These are phyloP conservation scores for Ceratobasidium sp. DNA, from an alignment of 1,284 basidiomycete genomes.

Conservation along the genomic window DNA sequence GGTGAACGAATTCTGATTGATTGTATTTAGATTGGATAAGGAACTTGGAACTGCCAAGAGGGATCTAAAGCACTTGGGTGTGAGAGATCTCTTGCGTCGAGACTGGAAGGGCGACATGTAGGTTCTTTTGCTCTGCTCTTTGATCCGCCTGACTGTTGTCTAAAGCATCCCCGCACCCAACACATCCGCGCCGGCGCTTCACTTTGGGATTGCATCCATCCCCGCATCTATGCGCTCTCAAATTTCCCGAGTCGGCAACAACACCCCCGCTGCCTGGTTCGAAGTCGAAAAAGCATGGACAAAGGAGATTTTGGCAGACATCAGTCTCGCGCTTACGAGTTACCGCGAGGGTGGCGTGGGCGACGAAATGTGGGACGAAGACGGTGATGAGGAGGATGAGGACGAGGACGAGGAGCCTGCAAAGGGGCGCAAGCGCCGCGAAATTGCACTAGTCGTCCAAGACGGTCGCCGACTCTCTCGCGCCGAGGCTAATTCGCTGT, in stretches of 20 bases:
- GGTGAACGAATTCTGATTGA: background rate
- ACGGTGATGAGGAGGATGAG: conserved; percentile 68
- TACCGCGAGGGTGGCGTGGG: conserved; percentile 57
- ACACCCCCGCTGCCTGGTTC: conserved; percentile 38
- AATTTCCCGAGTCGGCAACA: conserved; percentile 31
- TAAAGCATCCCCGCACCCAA: conserved; percentile 34
- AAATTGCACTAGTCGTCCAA: conserved; percentile 34
- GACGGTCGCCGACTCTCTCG: conserved; percentile 29
- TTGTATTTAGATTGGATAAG: conserved; percentile 26
- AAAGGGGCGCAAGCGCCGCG: conserved; percentile 32
- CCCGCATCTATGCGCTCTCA: conserved; percentile 36
- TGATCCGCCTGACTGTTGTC: background rate
- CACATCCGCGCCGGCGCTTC: conserved; percentile 22
- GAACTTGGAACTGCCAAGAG: conserved; percentile 40
- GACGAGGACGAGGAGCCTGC: conserved; percentile 30
- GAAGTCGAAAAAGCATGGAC: conserved; percentile 37
- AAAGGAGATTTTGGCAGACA: conserved; percentile 33
- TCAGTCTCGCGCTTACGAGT: conserved; percentile 36
- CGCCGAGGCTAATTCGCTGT: conserved; percentile 21
- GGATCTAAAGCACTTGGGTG: conserved; percentile 24
- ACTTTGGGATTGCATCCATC: conserved; percentile 35
- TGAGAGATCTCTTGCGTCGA: conserved; percentile 25
- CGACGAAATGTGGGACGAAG: conserved; percentile 78
- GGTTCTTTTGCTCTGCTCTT: background rate
- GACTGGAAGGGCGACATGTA: conserved; percentile 43